A percentile compares a stretch with the other conserved stretches of the same genome.
These are phyloP conservation scores for Pisolithus thermaeus DNA, from an alignment of 1,284 basidiomycete species.

Conservation along the genomic window DNA sequence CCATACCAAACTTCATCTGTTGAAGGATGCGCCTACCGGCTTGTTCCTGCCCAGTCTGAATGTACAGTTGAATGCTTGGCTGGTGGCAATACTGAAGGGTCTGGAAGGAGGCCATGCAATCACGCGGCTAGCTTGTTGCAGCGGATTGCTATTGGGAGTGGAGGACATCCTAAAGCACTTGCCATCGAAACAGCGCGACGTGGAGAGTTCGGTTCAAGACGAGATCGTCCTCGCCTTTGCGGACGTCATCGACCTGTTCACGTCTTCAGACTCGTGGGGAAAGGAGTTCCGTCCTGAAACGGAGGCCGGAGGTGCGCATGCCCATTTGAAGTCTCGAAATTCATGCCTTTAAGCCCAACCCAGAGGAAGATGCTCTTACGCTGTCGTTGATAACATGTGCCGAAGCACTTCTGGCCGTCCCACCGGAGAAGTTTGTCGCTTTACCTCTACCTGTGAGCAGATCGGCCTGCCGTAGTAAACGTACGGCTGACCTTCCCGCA, in stretches of 20 bases:
- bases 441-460: constrained; percentile 47
- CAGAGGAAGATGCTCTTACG: constrained; percentile 28
- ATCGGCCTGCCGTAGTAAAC: not conserved
- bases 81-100: constrained; percentile 51
- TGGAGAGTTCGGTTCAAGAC: constrained; percentile 48
- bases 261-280: constrained; percentile 49
- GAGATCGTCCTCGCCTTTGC: constrained; percentile 63
- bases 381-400: constrained; percentile 46
- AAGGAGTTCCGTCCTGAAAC: constrained; percentile 53
- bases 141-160: constrained; percentile 59
- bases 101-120: constrained; percentile 57
- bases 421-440: constrained; percentile 46
- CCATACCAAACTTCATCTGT: constrained; percentile 45
- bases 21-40: constrained; percentile 30
- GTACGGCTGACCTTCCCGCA: constrained; percentile 13
- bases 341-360: constrained; percentile 7
- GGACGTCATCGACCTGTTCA: constrained; percentile 61
- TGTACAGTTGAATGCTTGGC: constrained; percentile 46
- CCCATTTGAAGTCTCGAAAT: constrained; percentile 14
- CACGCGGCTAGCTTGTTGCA: constrained; percentile 51
- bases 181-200: constrained; percentile 15
- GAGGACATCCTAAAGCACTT: constrained; percentile 39
- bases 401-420: constrained; percentile 50
- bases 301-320: constrained; percentile 29
- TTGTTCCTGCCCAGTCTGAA: constrained; percentile 43